These are phyloP conservation scores for Nectriaceae sp. DNA, from an alignment of 2,329 filamentous ascomycete genomes.

Conservation along the genomic window DNA sequence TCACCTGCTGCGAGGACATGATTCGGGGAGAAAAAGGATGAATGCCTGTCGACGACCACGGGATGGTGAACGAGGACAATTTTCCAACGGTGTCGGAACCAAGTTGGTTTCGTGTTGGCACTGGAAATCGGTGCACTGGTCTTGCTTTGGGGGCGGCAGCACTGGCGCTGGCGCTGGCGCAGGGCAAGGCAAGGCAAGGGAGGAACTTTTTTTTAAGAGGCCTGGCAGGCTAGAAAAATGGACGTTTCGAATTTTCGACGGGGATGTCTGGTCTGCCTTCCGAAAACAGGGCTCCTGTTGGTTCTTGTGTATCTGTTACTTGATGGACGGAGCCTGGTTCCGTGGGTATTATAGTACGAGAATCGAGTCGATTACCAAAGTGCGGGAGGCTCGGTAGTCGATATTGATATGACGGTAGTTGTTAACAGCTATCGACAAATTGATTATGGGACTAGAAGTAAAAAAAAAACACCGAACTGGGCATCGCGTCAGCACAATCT, in stretches of 20 bases:
- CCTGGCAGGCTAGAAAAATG: no score
- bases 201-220: no score
- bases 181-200: not conserved
- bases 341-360: no score
- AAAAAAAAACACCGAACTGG: not conserved
- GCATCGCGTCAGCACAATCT: not conserved
- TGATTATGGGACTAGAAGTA: not conserved
- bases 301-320: no score
- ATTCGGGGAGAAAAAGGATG: slow-evolving; percentile 4
- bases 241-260: no score
- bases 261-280: no score
- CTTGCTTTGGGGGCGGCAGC: slow-evolving; percentile 7
- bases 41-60: slow-evolving; percentile 5
- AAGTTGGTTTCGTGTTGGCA: slow-evolving; percentile 3
- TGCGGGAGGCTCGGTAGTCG: not conserved
- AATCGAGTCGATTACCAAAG: no score
- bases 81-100: slow-evolving; percentile 15
- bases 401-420: not conserved
- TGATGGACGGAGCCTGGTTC: no score
- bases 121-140: not conserved
- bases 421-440: not conserved
- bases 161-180: slow-evolving; percentile 9
- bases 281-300: no score
- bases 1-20: no score
- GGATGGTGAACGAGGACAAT: slow-evolving; percentile 11